phyloP scores from a whole-genome alignment of 768 basidiomycete species.

The Termitomyces sp. region DNA sequence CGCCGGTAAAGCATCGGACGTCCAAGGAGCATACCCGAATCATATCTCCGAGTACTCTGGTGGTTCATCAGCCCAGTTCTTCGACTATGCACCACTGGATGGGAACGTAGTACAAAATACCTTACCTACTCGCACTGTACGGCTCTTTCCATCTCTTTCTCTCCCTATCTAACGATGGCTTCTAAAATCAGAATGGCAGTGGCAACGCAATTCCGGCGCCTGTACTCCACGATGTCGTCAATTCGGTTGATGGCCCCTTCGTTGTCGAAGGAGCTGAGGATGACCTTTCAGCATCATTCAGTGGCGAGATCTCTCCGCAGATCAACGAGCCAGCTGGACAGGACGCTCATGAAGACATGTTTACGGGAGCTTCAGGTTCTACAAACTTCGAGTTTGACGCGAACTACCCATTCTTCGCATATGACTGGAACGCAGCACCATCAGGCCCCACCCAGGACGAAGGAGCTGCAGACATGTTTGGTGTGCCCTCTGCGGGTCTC shows the following conservation, averaged over 20 bases:
- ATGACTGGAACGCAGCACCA: neutral
- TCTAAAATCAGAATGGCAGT: no score
- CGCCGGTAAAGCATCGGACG: neutral
- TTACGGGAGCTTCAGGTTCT: neutral
- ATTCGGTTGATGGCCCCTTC: neutral
- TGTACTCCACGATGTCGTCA: neutral
- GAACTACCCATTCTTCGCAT: neutral
- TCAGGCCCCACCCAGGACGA: no score
- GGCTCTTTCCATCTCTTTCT: no score
- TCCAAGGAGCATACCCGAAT: no score
- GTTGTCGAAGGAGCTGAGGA: neutral
- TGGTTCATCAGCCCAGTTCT: neutral
- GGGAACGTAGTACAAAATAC: no score
- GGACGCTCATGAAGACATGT: neutral
- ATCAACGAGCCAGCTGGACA: neutral
- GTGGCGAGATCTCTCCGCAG: neutral
- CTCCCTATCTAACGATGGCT: no score
- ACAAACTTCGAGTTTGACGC: neutral
- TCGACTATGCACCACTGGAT: no score
- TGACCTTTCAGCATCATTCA: neutral
- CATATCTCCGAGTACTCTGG: no score
- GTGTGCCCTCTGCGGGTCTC: no score
- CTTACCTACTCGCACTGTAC: no score
- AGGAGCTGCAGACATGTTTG: no score
- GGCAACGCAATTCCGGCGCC: no score